Evolutionary conservation across 495 filamentous ascomycete genomes (phyloP).

Genomic region (Staphylotrichum longicolle): DNA sequence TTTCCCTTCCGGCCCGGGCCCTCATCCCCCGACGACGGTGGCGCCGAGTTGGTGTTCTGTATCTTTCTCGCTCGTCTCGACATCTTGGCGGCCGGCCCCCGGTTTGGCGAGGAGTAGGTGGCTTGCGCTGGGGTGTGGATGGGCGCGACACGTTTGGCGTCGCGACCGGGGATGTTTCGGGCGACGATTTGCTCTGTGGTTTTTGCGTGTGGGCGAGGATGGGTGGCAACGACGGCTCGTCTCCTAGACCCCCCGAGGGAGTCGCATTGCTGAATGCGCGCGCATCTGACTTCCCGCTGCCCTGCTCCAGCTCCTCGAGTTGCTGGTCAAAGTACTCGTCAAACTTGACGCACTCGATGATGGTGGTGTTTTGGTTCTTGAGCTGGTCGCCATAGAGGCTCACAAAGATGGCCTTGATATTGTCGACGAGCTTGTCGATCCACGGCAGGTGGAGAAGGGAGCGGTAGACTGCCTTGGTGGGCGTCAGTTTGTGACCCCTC

Average conservation of each 20-base stretch:
- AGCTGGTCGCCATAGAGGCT: slow-evolving; percentile 85
- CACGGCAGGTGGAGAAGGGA: slow-evolving; percentile 91
- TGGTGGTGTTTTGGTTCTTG: slow-evolving; percentile 71
- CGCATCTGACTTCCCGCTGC: slow-evolving; percentile 34
- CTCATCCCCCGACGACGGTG: slow-evolving; percentile 83
- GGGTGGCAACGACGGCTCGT: slow-evolving; percentile 48
- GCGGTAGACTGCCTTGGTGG: slow-evolving; percentile 89
- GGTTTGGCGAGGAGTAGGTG: slow-evolving; percentile 67
- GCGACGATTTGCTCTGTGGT: slow-evolving; percentile 39
- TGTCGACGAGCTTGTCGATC: slow-evolving; percentile 95
- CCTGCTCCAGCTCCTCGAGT: slow-evolving; percentile 73
- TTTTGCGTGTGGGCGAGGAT: slow-evolving; percentile 39
- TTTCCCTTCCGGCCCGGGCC: slow-evolving; percentile 56
- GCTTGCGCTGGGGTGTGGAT: slow-evolving; percentile 64
- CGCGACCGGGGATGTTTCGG: slow-evolving; percentile 61
- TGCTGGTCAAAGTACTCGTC: slow-evolving; percentile 94
- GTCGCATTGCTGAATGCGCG: slow-evolving; percentile 44
- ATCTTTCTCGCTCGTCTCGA: slow-evolving; percentile 83
- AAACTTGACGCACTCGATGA: slow-evolving; percentile 72
- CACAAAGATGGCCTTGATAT: slow-evolving; percentile 85
- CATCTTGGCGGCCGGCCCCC: slow-evolving; percentile 68
- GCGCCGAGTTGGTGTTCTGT: slow-evolving; percentile 58
- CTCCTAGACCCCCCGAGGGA: slow-evolving; percentile 33
- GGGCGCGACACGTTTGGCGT: slow-evolving; percentile 81
- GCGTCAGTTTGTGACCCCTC: slow-evolving; percentile 10